A percentile compares a stretch with the other conserved stretches of the same genome.
These are phyloP conservation scores for Aspergillus vadensis DNA, from an alignment of 2,329 filamentous ascomycete species.

Conservation along the genomic window DNA sequence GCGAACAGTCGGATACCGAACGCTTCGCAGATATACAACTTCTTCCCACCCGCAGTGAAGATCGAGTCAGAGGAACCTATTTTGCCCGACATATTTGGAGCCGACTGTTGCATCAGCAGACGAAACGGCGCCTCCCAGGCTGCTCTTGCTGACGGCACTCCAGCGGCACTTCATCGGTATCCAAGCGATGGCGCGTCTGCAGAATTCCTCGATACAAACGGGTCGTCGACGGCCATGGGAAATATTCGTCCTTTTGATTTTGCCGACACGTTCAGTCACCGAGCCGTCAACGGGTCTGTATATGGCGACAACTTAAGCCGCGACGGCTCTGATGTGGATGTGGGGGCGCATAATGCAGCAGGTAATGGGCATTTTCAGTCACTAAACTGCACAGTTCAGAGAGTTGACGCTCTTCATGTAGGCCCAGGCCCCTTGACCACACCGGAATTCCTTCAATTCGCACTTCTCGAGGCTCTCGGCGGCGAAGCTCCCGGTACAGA, in stretches of 20 bases:
- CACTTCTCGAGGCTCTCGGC: constrained; percentile 27
- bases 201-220: background rate
- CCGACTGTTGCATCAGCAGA: constrained; percentile 25
- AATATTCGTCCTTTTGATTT: constrained; percentile 15
- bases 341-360: constrained; percentile 7
- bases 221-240: background rate
- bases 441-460: constrained; percentile 26
- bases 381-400: constrained; percentile 8
- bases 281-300: constrained; percentile 24
- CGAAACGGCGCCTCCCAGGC: background rate
- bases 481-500: constrained; percentile 22
- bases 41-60: constrained; percentile 27
- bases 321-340: constrained; percentile 17
- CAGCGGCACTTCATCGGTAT: background rate
- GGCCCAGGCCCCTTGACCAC: constrained; percentile 20
- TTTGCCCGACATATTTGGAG: constrained; percentile 33
- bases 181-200: background rate
- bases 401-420: constrained; percentile 5
- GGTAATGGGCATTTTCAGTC: constrained; percentile 1
- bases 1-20: constrained; percentile 29
- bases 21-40: constrained; percentile 32
- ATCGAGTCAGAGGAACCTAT: constrained; percentile 23
- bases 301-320: constrained; percentile 20
- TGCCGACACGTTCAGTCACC: constrained; percentile 21
- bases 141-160: background rate